Conservation (phyloP, 441 rosid genomes). For the Cnidoscolus chayamansa region DNA sequence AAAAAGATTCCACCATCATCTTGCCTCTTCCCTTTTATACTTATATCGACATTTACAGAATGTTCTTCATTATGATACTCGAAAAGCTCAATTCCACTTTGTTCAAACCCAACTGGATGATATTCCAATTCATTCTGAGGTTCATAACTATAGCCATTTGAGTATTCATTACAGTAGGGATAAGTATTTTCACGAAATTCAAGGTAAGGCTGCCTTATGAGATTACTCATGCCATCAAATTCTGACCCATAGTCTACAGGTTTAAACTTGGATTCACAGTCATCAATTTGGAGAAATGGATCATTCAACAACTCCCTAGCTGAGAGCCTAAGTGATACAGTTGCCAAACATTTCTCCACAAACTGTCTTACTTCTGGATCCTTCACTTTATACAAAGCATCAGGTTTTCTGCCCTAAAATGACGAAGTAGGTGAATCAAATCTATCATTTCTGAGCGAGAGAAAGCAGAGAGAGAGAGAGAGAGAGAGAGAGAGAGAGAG, state of each 20-base stretch:
- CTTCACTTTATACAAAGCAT: conserved; percentile 68
- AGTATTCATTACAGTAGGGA: conserved; percentile 40
- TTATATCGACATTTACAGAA: conserved; percentile 50
- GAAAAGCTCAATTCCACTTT: conserved; percentile 56
- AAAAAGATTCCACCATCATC: conserved; percentile 61
- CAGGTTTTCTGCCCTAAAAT: conserved; percentile 87
- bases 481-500: background rate
- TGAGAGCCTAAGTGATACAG: conserved; percentile 72
- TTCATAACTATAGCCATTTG: conserved; percentile 36
- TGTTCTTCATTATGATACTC: conserved; percentile 63
- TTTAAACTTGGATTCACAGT: conserved; percentile 52
- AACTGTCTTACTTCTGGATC: conserved; percentile 72
- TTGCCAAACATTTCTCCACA: conserved; percentile 84
- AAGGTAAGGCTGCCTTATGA: conserved; percentile 49
- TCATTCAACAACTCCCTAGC: conserved; percentile 81
- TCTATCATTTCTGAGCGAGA: background rate
- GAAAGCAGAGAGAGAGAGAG: background rate
- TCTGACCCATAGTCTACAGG: conserved; percentile 41
- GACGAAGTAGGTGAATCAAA: conserved; percentile 21
- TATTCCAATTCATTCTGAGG: conserved; percentile 46
- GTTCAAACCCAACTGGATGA: conserved; percentile 48
- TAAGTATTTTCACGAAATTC: conserved; percentile 35
- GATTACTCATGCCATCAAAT: conserved; percentile 40
- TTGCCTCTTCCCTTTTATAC: conserved; percentile 69
- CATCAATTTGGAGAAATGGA: conserved; percentile 63